Evolutionary conservation across 2,329 filamentous ascomycete genomes (phyloP).

Genomic region (Fusarium circinatum): DNA sequence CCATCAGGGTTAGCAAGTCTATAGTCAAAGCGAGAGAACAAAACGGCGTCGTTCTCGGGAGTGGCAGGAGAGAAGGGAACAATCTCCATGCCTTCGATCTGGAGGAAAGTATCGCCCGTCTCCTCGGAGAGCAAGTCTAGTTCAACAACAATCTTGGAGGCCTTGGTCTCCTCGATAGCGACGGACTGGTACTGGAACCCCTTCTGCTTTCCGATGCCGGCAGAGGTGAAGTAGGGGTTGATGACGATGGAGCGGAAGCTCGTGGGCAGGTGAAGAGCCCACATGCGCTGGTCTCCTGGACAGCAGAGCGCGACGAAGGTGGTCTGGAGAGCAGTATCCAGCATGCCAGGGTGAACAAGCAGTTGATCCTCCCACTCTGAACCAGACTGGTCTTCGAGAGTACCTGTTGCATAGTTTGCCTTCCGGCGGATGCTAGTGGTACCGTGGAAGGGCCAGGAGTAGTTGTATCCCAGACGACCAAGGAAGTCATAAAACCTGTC

Average conservation of each 20-base stretch:
- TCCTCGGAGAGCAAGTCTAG: neutral
- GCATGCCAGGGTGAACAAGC: slow-evolving; percentile 9
- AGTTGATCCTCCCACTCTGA: neutral
- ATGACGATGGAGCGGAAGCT: neutral
- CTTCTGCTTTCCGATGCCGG: neutral
- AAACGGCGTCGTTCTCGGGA: neutral
- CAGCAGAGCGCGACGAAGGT: slow-evolving; percentile 44
- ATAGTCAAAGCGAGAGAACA: neutral
- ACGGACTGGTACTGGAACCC: neutral
- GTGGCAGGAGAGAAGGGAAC: neutral
- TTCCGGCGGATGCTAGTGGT: neutral
- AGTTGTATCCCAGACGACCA: neutral
- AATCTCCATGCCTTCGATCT: neutral
- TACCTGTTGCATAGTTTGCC: neutral
- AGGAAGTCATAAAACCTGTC: neutral
- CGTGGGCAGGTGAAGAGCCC: slow-evolving; percentile 41
- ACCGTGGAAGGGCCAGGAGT: neutral
- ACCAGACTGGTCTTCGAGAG: neutral
- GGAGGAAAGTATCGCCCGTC: rapidly evolving
- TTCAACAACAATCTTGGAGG: neutral
- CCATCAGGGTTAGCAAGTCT: neutral
- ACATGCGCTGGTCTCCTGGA: slow-evolving; percentile 48
- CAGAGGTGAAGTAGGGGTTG: neutral
- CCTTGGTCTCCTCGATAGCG: neutral
- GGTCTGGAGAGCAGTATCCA: slow-evolving; percentile 51